Evolutionary conservation across 768 basidiomycete species (phyloP), one percentile per base, ranked within the genome.

Genomic region (Lactarius pseudohatsudake): DNA sequence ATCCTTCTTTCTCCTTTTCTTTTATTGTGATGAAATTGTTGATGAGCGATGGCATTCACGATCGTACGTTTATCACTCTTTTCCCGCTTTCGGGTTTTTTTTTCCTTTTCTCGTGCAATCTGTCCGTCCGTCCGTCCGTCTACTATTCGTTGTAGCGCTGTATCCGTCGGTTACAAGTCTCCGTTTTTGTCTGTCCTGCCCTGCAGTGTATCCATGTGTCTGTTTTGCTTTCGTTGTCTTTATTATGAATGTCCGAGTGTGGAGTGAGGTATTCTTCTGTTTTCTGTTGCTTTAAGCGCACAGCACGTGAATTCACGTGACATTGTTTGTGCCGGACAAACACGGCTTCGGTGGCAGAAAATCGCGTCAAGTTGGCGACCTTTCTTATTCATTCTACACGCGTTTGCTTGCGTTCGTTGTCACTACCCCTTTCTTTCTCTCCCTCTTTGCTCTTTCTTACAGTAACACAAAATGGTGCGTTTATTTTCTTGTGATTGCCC

Each of bases 301-400:
- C 9, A 8, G 26, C 32, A 61, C 65, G 60, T 66, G 65, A 54
- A 15, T 26, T 28, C 50, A 53, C 50, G 50, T 53, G 30, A 8
- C 2, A 1, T 6, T 66, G 0, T 66, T 66, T 66, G 65, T 22
- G 32, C 38, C 0, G 11, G 22, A 36, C 65, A 66, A 66, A 66
- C 32, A 62, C 40, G 9, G 22, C 22, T 7, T 22, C 28, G 13
- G 34, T 3, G 4, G 20, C 3, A 8, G n/a, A 41, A 59, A 53
- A n/a, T 2, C 26, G 50, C 50, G 50, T 53, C 26, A 13, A 26
- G 50, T 53, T 26, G 22, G 4, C 47, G 13, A 53, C 50, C 22
- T 53, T 0, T 26, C 26, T 53, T 13, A 4, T 50, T 36, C 34
- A 15, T 50, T 50, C 47, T 50, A 53, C 15, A 53, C 50, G 50